Base-by-base conservation (phyloP, 176 grass and related monocot species). In the Avena eriantha region DNA sequence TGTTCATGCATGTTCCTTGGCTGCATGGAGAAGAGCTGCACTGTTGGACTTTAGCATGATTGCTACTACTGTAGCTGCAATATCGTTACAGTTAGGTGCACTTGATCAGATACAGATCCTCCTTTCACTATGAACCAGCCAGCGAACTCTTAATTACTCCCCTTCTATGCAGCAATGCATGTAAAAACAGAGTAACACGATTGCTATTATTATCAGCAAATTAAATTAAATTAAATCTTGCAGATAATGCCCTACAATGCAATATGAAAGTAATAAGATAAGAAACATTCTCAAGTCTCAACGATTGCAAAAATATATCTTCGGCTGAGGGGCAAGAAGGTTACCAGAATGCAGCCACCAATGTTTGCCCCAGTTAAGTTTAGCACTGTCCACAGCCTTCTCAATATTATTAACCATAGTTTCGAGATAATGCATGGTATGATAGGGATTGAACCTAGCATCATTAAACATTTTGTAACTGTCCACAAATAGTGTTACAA, bases 1-100 rank as follows among this genome's bases (percentile, higher is more conserved):
- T 87, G 74, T 73, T 54, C 33, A 73, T 82, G 15, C 84, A 78
- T 83, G 80, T 72, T 82, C 68, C 68, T 80, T 79, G 70, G 65
- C 78, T 43, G 67, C 87, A 89, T 92, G 68, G 79, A 86, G 64
- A 89, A 89, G 45, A 83, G 83, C 73, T 18, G 86, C 90, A 85
- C 64, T 87, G 76, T 89, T 92, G 87, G 87, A 92, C 80, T 89
- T 73, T 80, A 92, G 87, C 80, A 71, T 92, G 80, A 80, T 90
- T 87, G 59, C 80, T 77, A 47, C 76, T 55, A 80, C 71, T 67
- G 26, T 67, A 67, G 64, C 76, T 90, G 67, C 54, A 87, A 84
- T 56, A 85, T 21, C 76, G 79, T 63, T 43, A 56, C 61, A 89
- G 81, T 75, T 87, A 82, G 84, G 50, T 39, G 81, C 36, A 81